phyloP scores from a whole-genome alignment of 73 alveolate genomes.

The Durusdinium trenchii region DNA sequence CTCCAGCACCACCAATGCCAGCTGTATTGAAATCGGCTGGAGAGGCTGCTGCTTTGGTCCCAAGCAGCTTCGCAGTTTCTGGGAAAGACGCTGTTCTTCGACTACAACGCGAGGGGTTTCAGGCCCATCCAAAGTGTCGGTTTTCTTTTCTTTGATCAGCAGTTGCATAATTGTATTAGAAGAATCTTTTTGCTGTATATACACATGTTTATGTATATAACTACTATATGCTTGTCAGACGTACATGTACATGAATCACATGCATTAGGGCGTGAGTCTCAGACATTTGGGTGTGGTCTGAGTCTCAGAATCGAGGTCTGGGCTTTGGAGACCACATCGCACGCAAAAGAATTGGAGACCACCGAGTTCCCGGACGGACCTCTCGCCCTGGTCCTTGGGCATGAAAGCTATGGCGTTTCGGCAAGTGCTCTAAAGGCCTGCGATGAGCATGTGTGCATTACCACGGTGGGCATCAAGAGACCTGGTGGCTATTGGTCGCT shows the following conservation, averaged over 20 bases:
- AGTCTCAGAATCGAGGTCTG: constrained; percentile 67
- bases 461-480: constrained; percentile 66
- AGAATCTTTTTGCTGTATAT: neutral
- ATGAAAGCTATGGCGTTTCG: constrained; percentile 79
- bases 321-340: constrained; percentile 74
- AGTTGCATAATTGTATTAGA: neutral
- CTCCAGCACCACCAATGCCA: constrained; percentile 92
- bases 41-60: neutral
- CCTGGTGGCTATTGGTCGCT: neutral
- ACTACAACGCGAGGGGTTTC: constrained; percentile 18
- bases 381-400: constrained; percentile 55
- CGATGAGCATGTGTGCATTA: constrained; percentile 76
- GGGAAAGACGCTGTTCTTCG: neutral
- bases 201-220: too few species aligned
- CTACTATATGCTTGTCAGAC: too few species aligned
- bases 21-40: neutral
- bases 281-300: too few species aligned
- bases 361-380: neutral
- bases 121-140: neutral
- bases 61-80: neutral
- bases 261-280: too few species aligned
- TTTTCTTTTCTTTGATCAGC: neutral
- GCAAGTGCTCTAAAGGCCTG: constrained; percentile 44
- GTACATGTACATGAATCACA: too few species aligned
- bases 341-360: constrained; percentile 8